Base-by-base conservation (phyloP, 345 rosid genomes). In the Lepidium aucheri region DNA sequence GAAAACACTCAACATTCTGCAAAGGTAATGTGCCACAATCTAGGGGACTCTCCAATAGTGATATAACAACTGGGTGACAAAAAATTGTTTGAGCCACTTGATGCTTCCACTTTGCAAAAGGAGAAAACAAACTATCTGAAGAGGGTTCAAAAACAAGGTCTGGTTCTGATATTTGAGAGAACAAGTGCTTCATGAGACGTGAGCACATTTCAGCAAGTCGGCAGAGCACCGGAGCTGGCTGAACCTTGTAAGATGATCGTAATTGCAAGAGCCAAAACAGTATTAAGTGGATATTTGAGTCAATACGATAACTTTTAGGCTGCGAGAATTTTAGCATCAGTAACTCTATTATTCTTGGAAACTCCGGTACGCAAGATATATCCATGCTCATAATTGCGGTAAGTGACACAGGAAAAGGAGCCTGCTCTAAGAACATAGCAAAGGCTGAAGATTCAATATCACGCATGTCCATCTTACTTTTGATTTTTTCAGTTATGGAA, bases 191-290 rank as follows among this genome's bases (percentile, higher is more conserved):
- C 17, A 80, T 74, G 73, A 90, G 83, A 81, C 67, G 54, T 69
- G 70, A 68, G 76, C 96, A 88, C 52, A 86, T 73, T 70, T 79
- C 83, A 76, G 88, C 79, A 74, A 65, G 82, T 67, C 75, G 81
- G 60, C 68, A 60, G 42, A 78, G 84, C 77, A 75, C 73, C 32
- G 68, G 68, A 57, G 63, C 53, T 63, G 80, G 87, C 65, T 78
- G 70, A 56, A 54, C 69, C 73, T 53, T 68, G 74, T 74, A 73
- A 46, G 81, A 70, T 53, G 77, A 73, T 32, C 67, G 88, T 60
- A 88, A 78, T 67, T 77, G 91, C 72, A 75, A 58, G 60, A 86
- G 79, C 88, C 90, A 88, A 77, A 86, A 88, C 20, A 94, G 75
- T 54, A 86, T 69, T 60, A 84, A 84, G 38, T 74, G 86, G 57